These are phyloP conservation scores for Acanthamoeba rhysodes DNA, from an alignment of 208 protist genomes.

Conservation along the genomic window DNA sequence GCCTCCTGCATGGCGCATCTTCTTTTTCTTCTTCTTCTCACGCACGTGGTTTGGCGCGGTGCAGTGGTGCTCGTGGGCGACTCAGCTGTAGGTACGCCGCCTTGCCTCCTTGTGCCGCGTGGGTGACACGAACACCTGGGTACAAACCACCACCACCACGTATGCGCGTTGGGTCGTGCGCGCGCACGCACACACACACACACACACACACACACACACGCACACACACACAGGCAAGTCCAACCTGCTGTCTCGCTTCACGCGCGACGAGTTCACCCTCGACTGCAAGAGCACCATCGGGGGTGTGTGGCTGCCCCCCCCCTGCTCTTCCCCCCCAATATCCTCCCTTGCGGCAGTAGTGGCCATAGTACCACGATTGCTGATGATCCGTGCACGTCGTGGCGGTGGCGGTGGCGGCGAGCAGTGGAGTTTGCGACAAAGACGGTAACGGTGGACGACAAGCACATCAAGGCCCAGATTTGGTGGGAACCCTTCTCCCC, in stretches of 20 bases:
- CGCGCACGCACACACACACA: no score
- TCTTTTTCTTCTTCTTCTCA: background rate
- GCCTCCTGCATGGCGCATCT: background rate
- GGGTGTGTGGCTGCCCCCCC: no score
- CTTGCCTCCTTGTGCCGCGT: background rate
- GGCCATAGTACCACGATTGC: no score
- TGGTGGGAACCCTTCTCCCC: slow-evolving; percentile 74
- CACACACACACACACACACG: no score
- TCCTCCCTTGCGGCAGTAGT: no score
- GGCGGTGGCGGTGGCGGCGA: background rate
- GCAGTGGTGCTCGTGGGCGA: slow-evolving; percentile 33
- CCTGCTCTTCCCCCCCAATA: background rate
- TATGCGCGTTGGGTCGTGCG: background rate
- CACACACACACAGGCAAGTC: no score
- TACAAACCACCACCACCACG: background rate
- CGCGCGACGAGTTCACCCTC: slow-evolving; percentile 83
- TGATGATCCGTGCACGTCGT: background rate
- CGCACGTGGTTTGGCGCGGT: background rate
- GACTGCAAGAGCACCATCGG: slow-evolving; percentile 88
- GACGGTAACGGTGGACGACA: slow-evolving; percentile 80
- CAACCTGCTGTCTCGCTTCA: slow-evolving; percentile 86
- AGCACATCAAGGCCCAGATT: slow-evolving; percentile 86
- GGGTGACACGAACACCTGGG: no score
- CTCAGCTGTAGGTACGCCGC: background rate
- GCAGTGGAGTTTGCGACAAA: slow-evolving; percentile 87